phyloP scores from a whole-genome alignment of 1,284 basidiomycete species.

The Moesziomyces sp. region DNA sequence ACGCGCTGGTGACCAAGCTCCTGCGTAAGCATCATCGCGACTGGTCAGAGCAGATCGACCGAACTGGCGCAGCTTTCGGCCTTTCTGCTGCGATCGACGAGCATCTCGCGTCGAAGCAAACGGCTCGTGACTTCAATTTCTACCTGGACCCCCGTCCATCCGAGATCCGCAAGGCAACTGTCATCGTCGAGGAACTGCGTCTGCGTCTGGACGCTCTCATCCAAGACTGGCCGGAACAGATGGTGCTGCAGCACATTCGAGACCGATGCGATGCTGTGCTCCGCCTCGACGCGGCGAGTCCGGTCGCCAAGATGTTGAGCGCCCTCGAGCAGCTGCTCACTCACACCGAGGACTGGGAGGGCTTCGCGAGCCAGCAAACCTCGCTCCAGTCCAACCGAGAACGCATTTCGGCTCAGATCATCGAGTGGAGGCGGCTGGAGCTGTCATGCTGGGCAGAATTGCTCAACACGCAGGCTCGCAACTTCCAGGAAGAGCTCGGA shows the following conservation, averaged over 20 bases:
- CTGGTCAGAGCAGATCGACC: conserved; percentile 48
- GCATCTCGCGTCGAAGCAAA: conserved; percentile 18
- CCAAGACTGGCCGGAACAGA: conserved; percentile 93
- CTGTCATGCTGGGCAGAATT: conserved; percentile 86
- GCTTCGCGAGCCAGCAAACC: conserved; percentile 88
- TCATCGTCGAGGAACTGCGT: conserved; percentile 50
- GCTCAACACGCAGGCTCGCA: conserved; percentile 71
- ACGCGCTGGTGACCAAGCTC: conserved; percentile 30
- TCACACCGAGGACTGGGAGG: conserved; percentile 96
- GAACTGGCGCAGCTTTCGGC: conserved; percentile 52
- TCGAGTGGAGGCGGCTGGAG: conserved; percentile 91
- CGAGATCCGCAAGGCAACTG: conserved; percentile 49
- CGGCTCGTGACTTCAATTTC: conserved; percentile 54
- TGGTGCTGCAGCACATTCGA: conserved; percentile 87
- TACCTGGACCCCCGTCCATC: conserved; percentile 57
- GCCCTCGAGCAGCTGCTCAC: conserved; percentile 86
- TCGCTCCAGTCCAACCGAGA: conserved; percentile 79
- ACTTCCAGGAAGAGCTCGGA: conserved; percentile 70
- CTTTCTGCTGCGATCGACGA: conserved; percentile 38
- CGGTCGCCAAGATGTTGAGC: conserved; percentile 85
- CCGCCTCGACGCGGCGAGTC: conserved; percentile 75
- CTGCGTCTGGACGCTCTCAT: conserved; percentile 71
- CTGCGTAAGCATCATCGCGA: conserved; percentile 37
- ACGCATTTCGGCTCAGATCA: conserved; percentile 78
- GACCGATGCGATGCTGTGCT: conserved; percentile 81